Percentiles rank a stretch among this genome's conserved stretches.
Evolutionary conservation across 1,284 basidiomycete genomes (phyloP).

Genomic region (Blastosporella zonata): DNA sequence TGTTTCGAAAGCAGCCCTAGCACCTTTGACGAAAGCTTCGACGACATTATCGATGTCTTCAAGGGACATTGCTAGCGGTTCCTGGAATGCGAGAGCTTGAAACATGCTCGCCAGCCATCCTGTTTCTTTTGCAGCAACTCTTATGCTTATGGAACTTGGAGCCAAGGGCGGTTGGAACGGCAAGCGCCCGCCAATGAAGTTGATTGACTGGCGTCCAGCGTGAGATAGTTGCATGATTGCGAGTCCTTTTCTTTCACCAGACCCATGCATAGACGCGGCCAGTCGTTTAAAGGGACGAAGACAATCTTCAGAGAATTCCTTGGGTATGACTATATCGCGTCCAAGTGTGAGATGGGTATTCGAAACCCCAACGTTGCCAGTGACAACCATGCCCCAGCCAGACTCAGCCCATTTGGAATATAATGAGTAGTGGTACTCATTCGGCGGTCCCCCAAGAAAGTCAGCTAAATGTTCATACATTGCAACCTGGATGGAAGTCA

Average conservation of each 20-base stretch:
- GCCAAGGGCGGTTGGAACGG: conserved; percentile 64
- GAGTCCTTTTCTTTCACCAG: conserved; percentile 28
- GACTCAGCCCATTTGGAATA: conserved; percentile 79
- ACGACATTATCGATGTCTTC: conserved; percentile 64
- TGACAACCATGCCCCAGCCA: conserved; percentile 87
- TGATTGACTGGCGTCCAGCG: conserved; percentile 81
- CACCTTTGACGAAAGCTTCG: conserved; percentile 68
- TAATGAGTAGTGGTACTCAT: conserved; percentile 57
- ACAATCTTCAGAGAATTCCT: conserved; percentile 36
- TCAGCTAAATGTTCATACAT: conserved; percentile 82
- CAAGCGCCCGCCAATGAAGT: conserved; percentile 65
- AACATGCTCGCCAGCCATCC: conserved; percentile 39
- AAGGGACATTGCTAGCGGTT: conserved; percentile 58
- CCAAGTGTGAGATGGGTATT: conserved; percentile 73
- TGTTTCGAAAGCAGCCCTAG: conserved; percentile 60
- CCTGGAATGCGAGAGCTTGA: conserved; percentile 58
- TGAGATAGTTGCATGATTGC: conserved; percentile 87
- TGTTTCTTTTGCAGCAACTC: conserved; percentile 42
- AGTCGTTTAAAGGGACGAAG: conserved; percentile 52
- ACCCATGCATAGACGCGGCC: conserved; percentile 49
- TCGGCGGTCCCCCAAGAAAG: conserved; percentile 73
- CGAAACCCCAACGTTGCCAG: conserved; percentile 86
- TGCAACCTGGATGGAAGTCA: conserved; percentile 51
- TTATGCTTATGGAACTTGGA: conserved; percentile 66
- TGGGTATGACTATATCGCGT: conserved; percentile 73